Evolutionary conservation across 331 rosid species (phyloP), one percentile per base, ranked within the genome.

Genomic region (Stylosanthes scabra): DNA sequence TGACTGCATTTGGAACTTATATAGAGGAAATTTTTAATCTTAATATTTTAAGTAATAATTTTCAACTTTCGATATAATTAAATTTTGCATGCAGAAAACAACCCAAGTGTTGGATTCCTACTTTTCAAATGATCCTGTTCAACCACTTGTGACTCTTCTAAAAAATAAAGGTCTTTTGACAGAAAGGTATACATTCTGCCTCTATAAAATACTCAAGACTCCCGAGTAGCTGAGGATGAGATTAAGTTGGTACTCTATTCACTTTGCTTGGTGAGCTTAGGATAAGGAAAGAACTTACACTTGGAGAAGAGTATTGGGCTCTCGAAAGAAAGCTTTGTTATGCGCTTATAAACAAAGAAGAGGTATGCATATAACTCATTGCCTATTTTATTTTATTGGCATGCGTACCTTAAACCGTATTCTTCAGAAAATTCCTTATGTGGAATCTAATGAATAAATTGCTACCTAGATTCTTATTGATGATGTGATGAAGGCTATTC

Each of bases 231-330:
- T 59, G 28, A 16, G 49, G 51, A 65, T 73, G 61, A 63, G 57
- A 71, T 73, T 39, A 46, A 50, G 12, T 84, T 14, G 31, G 68
- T 42, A 76, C 5, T 57, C 54, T 59, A 42, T 56, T 74, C 51
- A 10, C 71, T 86, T 75, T 71, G 20, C 58, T 65, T 76, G 64
- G 45, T 79, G 87, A 49, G 54, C 64, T 59, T 72, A 93, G 98
- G 66, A 79, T 91, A 78, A 81, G 63, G 74, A 88, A 91, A 66
- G 94, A 93, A 68, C 75, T 91, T 60, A 86, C 71, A 66, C 84
- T 65, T 28, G 98, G 97, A 71, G 91, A 88, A 84, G 95, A 82
- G 80, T 93, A 93, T 59, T 93, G 98, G 98, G 83, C 87, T 52
- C 85, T 93, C 29, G 98, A 93, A 86, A 88, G 97, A 87, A 86